Conservation (phyloP, 2,329 filamentous ascomycete genomes). For the Xylaria sp. region DNA sequence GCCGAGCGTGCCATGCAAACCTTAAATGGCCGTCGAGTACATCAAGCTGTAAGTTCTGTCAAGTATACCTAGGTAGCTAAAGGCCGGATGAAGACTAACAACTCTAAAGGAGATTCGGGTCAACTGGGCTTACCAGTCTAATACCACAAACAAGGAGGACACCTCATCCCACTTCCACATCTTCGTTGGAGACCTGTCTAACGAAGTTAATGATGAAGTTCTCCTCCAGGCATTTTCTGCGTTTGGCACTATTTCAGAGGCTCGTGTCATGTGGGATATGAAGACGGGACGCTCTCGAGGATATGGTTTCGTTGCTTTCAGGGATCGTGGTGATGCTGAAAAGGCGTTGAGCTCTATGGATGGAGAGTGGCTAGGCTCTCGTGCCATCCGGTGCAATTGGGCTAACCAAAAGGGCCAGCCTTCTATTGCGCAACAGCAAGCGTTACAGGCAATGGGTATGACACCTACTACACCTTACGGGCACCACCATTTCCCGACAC, state of each 20-base stretch:
- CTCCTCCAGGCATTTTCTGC: slow-evolving; percentile 93
- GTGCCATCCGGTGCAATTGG: slow-evolving; percentile 99
- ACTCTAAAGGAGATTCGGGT: slow-evolving; percentile 87
- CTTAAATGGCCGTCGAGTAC: slow-evolving; percentile 92
- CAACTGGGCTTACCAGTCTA: slow-evolving; percentile 99
- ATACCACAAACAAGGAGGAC: slow-evolving; percentile 92
- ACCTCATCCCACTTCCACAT: slow-evolving; percentile 99
- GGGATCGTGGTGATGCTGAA: slow-evolving; percentile 91
- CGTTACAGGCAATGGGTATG: slow-evolving; percentile 97
- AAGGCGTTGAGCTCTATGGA: slow-evolving; percentile 98
- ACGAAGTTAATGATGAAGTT: slow-evolving; percentile 98
- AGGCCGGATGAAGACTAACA: slow-evolving; percentile 19
- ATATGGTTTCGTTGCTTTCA: slow-evolving; percentile 96
- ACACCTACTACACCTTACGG: slow-evolving; percentile 96
- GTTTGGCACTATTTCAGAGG: slow-evolving; percentile 95
- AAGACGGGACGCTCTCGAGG: slow-evolving; percentile 97
- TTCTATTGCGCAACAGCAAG: slow-evolving; percentile 96
- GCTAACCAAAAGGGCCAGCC: slow-evolving; percentile 99
- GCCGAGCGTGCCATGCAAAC: slow-evolving; percentile 98
- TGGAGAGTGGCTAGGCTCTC: slow-evolving; percentile 97
- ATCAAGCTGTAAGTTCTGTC: slow-evolving; percentile 80
- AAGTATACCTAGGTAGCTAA: background rate
- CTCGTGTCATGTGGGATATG: slow-evolving; percentile 99
- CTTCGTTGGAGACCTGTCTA: slow-evolving; percentile 96
- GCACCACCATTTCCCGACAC: slow-evolving; percentile 96